Evolutionary conservation across 2,329 filamentous ascomycete species (phyloP), one percentile per base, ranked within the genome.

Genomic region (Ascochyta pisi): DNA sequence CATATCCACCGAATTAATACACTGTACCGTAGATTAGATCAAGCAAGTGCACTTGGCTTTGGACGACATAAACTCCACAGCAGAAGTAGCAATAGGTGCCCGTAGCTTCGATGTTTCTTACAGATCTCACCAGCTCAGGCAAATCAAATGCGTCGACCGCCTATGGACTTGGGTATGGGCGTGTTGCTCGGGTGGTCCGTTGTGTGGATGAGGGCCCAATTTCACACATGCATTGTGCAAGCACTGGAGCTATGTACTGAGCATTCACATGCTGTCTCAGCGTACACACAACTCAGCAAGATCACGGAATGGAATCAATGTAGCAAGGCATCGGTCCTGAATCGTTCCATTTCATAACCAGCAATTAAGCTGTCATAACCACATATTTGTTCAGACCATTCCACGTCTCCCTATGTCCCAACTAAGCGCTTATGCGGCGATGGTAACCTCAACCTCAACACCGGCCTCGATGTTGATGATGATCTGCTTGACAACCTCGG

Each of bases 401-500:
- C 29, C 35, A 63, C 58, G 55, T 56, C 54, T 55, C 38, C 60
- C 57, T 54, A 60, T 61, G 40, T 64, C 51, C 61, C 51, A 49
- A 45, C 43, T 43, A 50, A 63, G 61, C 66, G 44, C 58, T 71
- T 90, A 92, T 78, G 91, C 90, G 77, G 91, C 91, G 77, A 95
- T 95, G 78, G 91, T 95, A 73, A 95, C 91, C 86, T 95, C 91
- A 72, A 95, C 91, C 86, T 95, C 91, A 77, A 95, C 91, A 84
- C 91, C 91, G 67, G 91, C 91, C 84, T 95, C 91, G 79, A 95
- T 95, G 85, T 95, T 96, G 85, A 95, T 90, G 79, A 95, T 95
- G 85, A 95, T 93, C 83, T 92, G 89, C 89, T 96, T 96, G 84
- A 96, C 91, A 69, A 94, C 89, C 88, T 99, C 95, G 76, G 95